phyloP scores from a whole-genome alignment of 768 basidiomycete genomes.

The Boletus barrowsii region DNA sequence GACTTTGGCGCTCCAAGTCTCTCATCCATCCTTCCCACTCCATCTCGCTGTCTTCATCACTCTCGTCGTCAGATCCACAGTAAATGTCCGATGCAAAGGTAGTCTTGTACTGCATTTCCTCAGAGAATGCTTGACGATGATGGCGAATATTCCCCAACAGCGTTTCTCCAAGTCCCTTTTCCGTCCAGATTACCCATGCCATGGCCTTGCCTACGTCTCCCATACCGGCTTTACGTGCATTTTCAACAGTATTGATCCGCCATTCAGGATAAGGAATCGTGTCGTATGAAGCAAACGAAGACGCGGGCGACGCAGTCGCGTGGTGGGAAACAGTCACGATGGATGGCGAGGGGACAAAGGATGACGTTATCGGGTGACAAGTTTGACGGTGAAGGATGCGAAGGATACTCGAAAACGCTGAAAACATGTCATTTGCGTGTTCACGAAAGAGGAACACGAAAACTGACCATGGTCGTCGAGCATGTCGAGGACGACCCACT shows the following conservation, averaged over 20 bases:
- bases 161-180: constrained; percentile 18
- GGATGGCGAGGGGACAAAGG: constrained; percentile 42
- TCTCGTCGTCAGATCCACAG: constrained; percentile 34
- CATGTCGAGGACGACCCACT: constrained; percentile 55
- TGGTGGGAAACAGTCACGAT: constrained; percentile 56
- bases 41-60: constrained; percentile 46
- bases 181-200: constrained; percentile 43
- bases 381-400: constrained; percentile 51
- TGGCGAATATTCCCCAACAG: constrained; percentile 20
- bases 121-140: constrained; percentile 22
- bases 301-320: constrained; percentile 1
- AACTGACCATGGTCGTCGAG: constrained; percentile 42
- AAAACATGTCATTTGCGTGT: background rate
- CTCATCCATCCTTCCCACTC: constrained; percentile 71
- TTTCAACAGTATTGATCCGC: constrained; percentile 48
- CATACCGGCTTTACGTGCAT: constrained; percentile 56
- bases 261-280: constrained; percentile 65
- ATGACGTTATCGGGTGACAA: constrained; percentile 34
- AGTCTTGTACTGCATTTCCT: constrained; percentile 24
- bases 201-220: constrained; percentile 56
- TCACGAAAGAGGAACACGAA: background rate
- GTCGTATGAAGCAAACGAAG: constrained; percentile 29
- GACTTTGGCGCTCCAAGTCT: constrained; percentile 45
- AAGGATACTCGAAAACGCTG: constrained; percentile 49
- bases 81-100: constrained; percentile 1